Percentiles rank a stretch among this genome's conserved stretches.
These are phyloP conservation scores for Suillus occidentalis DNA, from an alignment of 768 basidiomycete species.

Conservation along the genomic window DNA sequence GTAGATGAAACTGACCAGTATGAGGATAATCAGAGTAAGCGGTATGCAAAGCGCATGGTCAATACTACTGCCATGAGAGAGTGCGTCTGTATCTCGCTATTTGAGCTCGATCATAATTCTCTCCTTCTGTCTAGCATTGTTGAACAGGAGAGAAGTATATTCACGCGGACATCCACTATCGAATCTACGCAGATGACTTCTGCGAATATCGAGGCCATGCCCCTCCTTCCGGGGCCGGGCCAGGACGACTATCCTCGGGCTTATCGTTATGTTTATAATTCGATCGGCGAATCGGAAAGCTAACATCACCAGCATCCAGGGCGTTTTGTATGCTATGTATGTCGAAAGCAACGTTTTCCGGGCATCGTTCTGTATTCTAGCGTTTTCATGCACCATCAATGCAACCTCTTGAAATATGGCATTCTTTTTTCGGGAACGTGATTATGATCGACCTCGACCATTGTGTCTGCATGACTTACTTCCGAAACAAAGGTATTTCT, in stretches of 20 bases:
- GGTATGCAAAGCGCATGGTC: constrained; percentile 65
- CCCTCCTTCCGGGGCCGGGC: neutral
- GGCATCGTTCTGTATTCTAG: neutral
- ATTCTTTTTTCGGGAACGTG: neutral
- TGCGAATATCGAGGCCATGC: neutral
- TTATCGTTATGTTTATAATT: neutral
- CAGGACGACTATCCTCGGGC: neutral
- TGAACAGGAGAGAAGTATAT: constrained; percentile 43
- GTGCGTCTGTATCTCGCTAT: constrained; percentile 35
- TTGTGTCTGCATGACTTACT: neutral
- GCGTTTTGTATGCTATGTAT: neutral
- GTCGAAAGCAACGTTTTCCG: neutral
- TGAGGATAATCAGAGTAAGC: constrained; percentile 83
- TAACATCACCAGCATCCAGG: neutral
- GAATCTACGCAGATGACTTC: constrained; percentile 32
- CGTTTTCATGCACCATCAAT: neutral
- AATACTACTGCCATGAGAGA: constrained; percentile 79
- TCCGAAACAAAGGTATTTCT: neutral
- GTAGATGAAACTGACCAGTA: constrained; percentile 93
- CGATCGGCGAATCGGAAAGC: neutral
- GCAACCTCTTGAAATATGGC: neutral
- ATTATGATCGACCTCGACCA: neutral
- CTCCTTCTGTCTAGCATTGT: constrained; percentile 44
- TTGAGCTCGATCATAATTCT: neutral
- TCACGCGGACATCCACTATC: constrained; percentile 25